Evolutionary conservation across 2,329 filamentous ascomycete genomes (phyloP).

Genomic region (Monilinia fructigena): DNA sequence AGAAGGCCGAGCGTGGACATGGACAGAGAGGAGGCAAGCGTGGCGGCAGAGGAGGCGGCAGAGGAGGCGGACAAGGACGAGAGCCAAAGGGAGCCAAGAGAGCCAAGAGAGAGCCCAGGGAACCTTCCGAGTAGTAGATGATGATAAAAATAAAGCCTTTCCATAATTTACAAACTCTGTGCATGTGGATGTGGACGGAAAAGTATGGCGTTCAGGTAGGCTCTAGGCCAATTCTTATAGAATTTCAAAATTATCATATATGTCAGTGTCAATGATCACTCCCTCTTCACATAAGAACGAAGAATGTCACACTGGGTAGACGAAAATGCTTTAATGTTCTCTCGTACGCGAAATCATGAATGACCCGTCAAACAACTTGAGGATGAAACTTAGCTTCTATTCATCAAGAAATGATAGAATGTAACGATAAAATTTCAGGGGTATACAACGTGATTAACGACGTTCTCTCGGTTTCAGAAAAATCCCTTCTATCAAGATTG

Average conservation of each 20-base stretch:
- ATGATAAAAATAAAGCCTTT: slow-evolving; percentile 29
- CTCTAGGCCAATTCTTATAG: slow-evolving; percentile 40
- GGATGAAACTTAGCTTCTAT: neutral
- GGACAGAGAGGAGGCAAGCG: slow-evolving; percentile 49
- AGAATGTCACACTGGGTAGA: neutral
- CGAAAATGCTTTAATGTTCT: neutral
- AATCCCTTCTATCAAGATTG: too few relatives aligned
- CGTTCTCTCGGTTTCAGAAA: neutral
- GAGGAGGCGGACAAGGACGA: slow-evolving; percentile 49
- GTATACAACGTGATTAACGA: neutral
- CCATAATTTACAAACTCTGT: slow-evolving; percentile 32
- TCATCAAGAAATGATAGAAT: neutral
- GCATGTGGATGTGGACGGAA: slow-evolving; percentile 41
- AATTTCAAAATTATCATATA: slow-evolving; percentile 25
- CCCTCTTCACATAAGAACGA: neutral
- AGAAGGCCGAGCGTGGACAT: slow-evolving; percentile 47
- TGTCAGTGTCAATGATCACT: slow-evolving; percentile 29
- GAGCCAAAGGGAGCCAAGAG: slow-evolving; percentile 54
- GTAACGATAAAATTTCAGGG: neutral
- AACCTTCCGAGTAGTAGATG: slow-evolving; percentile 21
- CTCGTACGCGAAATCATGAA: neutral
- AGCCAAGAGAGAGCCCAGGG: slow-evolving; percentile 50
- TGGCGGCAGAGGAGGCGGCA: slow-evolving; percentile 49
- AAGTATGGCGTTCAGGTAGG: slow-evolving; percentile 48
- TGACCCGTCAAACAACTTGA: neutral